Percentiles rank a stretch among this genome's conserved stretches.
phyloP scores from a whole-genome alignment of 1,284 basidiomycete species.

The Moniliophthora roreri region DNA sequence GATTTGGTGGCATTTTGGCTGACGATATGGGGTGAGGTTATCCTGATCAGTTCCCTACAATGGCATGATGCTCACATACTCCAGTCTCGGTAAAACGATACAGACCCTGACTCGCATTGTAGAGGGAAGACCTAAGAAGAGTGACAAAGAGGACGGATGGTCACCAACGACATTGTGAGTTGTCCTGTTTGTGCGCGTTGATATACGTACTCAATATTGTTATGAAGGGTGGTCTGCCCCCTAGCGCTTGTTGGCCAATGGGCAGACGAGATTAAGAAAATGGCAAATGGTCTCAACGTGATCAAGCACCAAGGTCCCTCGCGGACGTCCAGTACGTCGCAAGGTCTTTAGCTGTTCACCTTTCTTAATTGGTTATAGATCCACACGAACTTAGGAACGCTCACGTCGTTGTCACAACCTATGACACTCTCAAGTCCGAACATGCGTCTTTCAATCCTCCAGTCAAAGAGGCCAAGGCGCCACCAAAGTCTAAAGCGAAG shows the following conservation, averaged over 20 bases:
- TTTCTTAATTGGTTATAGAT: constrained; percentile 40
- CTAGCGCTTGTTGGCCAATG: constrained; percentile 90
- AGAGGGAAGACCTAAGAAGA: constrained; percentile 67
- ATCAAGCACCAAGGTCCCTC: constrained; percentile 80
- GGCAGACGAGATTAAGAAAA: constrained; percentile 83
- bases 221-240: constrained; percentile 73
- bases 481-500: constrained; percentile 30
- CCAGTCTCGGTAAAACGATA: constrained; percentile 88
- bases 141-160: constrained; percentile 74
- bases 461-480: constrained; percentile 52
- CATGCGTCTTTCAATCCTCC: constrained; percentile 48
- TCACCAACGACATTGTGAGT: constrained; percentile 72
- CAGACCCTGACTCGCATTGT: constrained; percentile 85
- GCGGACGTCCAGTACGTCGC: constrained; percentile 61
- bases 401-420: constrained; percentile 86
- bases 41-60: not conserved
- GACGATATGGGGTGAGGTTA: constrained; percentile 85
- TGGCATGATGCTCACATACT: constrained; percentile 1
- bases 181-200: constrained; percentile 3
- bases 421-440: constrained; percentile 78
- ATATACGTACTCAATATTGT: constrained; percentile 14
- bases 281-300: constrained; percentile 71
- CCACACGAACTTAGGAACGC: constrained; percentile 56
- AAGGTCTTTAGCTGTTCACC: not conserved
- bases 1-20: constrained; percentile 85